Percentiles rank a stretch among this genome's conserved stretches.
Conservation (phyloP, 768 basidiomycete genomes). For the Dacryopinax spathularia region DNA sequence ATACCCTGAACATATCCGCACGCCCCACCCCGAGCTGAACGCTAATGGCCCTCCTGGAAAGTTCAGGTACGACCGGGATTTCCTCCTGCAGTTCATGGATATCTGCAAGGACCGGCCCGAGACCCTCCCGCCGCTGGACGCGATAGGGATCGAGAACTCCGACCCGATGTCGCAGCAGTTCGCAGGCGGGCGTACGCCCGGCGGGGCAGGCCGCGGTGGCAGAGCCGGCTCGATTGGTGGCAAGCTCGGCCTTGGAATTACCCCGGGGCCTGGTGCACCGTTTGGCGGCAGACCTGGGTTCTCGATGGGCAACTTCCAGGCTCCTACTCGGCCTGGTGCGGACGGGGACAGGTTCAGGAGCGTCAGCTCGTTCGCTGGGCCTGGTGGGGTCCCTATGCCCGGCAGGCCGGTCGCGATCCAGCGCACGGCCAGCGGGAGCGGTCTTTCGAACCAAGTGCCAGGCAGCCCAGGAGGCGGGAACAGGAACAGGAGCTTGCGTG, state of each 20-base stretch:
- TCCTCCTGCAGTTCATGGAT: conserved; percentile 91
- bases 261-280: conserved; percentile 21
- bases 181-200: conserved; percentile 5
- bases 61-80: conserved; percentile 94
- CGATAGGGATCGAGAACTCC: conserved; percentile 66
- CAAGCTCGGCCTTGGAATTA: conserved; percentile 22
- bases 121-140: conserved; percentile 72
- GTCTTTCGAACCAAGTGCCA: conserved; percentile 13
- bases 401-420: conserved; percentile 33
- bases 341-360: conserved; percentile 21
- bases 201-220: conserved; percentile 6
- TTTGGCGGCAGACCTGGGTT: conserved; percentile 31
- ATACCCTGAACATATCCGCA: conserved; percentile 72
- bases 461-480: neutral
- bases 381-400: conserved; percentile 6
- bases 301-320: conserved; percentile 20
- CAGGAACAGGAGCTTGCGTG: conserved; percentile 68
- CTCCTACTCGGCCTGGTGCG: conserved; percentile 8
- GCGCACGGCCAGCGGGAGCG: conserved; percentile 42
- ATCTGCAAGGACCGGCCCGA: conserved; percentile 94
- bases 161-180: neutral
- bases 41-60: conserved; percentile 70
- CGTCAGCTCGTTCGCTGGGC: conserved; percentile 14
- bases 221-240: conserved; percentile 37
- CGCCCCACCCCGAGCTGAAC: conserved; percentile 77